These are phyloP conservation scores for Cucurbita argyrosperma DNA, from an alignment of 306 rosid genomes.

Conservation along the genomic window DNA sequence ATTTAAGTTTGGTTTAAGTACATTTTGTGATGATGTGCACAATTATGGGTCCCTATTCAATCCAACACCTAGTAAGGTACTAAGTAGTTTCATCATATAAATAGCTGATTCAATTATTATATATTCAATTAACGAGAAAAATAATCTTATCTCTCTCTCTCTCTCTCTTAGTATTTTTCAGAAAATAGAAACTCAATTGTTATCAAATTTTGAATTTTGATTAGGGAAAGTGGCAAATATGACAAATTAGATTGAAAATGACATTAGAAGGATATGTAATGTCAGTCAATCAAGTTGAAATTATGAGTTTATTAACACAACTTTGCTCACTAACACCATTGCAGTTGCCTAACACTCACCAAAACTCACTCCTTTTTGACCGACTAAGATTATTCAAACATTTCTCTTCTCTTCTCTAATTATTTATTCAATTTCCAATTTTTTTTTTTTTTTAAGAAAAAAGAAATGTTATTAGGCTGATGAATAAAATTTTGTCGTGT, in stretches of 20 bases:
- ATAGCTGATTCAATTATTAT: neutral
- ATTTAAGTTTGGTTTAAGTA: slow-evolving; percentile 7
- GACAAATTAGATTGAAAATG: slow-evolving; percentile 7
- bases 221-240: neutral
- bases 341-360: neutral
- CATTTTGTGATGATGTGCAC: slow-evolving; percentile 9
- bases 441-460: neutral
- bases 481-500: neutral
- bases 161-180: neutral
- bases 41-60: slow-evolving; percentile 35
- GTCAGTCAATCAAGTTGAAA: slow-evolving; percentile 2
- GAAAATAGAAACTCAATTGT: neutral
- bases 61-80: slow-evolving; percentile 27
- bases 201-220: neutral
- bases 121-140: neutral
- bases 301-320: neutral
- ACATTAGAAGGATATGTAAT: neutral
- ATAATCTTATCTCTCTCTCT: neutral
- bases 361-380: neutral
- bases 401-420: neutral
- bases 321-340: neutral
- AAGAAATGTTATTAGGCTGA: neutral
- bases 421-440: neutral
- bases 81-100: neutral
- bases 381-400: neutral